Percentiles rank a stretch among this genome's conserved stretches.
Conservation (phyloP, 2,329 filamentous ascomycete species). For the Colletotrichum abscissum region DNA sequence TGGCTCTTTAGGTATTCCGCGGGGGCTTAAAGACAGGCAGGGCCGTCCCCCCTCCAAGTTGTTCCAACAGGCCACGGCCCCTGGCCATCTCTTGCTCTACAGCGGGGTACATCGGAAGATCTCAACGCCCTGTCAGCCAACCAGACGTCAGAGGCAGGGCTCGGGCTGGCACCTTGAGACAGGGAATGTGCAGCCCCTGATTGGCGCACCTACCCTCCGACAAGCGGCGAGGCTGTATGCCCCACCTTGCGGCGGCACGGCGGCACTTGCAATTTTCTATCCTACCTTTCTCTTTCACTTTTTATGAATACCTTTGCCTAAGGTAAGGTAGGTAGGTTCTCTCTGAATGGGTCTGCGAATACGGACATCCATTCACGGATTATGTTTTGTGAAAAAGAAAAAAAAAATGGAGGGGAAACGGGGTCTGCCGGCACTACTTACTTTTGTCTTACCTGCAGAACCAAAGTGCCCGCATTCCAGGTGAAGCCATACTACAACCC, state of each 20-base stretch:
- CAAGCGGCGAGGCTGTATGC: constrained; percentile 19
- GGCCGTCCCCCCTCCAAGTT: constrained; percentile 4
- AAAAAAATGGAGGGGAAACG: not conserved
- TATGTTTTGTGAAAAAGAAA: not conserved
- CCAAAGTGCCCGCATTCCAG: not conserved
- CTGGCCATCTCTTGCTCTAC: constrained; percentile 4
- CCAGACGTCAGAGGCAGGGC: not conserved
- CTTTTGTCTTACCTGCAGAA: not conserved
- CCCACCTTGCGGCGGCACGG: constrained; percentile 13
- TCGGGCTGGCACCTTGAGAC: constrained; percentile 8
- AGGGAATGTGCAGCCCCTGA: constrained; percentile 21
- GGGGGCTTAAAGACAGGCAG: not conserved
- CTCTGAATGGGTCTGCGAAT: too few relatives aligned
- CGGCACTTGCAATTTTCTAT: constrained; percentile 10
- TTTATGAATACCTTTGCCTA: not conserved
- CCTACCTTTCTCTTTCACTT: not conserved
- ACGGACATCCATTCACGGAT: not conserved
- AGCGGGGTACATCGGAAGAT: constrained; percentile 22
- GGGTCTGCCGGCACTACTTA: not conserved
- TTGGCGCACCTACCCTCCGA: constrained; percentile 28
- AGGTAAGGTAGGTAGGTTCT: too few relatives aligned
- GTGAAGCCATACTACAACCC: not conserved
- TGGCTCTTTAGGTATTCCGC: constrained; percentile 3
- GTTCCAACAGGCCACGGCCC: constrained; percentile 5
- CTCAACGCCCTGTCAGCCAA: constrained; percentile 18